Conservation (phyloP, 202 grass and related monocot species). For the Tripidium arundinaceum region DNA sequence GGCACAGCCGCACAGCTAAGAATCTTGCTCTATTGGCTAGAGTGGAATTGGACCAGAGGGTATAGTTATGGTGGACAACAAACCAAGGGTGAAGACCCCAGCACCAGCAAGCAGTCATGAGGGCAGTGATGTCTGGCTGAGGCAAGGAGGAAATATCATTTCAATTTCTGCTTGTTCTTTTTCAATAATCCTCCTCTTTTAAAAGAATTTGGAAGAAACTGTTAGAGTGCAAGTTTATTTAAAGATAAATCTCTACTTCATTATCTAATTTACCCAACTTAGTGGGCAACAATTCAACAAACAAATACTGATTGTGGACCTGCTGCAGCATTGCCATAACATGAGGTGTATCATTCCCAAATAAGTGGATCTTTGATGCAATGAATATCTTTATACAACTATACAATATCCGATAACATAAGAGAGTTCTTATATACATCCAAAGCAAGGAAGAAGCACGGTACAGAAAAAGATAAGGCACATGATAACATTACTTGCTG, state of each 20-base stretch:
- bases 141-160: neutral
- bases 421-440: neutral
- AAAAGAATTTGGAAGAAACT: neutral
- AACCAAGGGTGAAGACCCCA: too few species aligned
- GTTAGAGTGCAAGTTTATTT: neutral
- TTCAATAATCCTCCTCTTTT: neutral
- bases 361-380: constrained; percentile 3
- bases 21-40: neutral
- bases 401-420: neutral
- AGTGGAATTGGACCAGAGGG: neutral
- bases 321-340: neutral
- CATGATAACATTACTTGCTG: neutral
- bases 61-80: neutral
- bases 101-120: neutral
- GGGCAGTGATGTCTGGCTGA: neutral
- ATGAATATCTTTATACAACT: neutral
- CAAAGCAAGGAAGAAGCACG: neutral
- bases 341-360: neutral
- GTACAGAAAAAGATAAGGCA: neutral
- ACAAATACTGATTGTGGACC: neutral
- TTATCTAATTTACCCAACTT: neutral
- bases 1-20: neutral
- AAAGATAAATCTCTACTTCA: neutral
- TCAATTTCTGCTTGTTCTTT: neutral
- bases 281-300: neutral